Base-by-base conservation (phyloP, 805 yeast genomes). In the Monosporozyma aquatica region DNA sequence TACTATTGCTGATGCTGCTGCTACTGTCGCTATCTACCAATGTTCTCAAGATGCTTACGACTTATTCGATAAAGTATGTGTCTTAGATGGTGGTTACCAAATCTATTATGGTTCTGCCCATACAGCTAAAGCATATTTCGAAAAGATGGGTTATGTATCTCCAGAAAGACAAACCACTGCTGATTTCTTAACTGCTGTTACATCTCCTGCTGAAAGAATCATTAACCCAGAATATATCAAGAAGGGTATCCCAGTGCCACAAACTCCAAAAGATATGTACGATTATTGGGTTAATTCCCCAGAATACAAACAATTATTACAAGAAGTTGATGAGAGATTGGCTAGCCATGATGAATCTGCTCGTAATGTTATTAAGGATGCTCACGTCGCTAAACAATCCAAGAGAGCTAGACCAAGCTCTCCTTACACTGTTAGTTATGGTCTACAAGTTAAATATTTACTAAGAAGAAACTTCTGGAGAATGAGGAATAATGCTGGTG, bases 121-220 rank as follows among this genome's bases (percentile, higher is more conserved):
- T 2, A 59, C 66, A 32, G 86, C 82, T 8, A 74, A 73, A 48
- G 58, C 62, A 20, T 82, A 73, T 56, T 82, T 82, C 54, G 71
- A 70, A 48, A 65, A 67, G n/a, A 75, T 82, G 82, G 89, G 89
- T 14, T 82, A 67, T 52, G 59, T 65, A 29, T 76, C 80, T 47
- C 83, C 82, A 20, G 66, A 73, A 6, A 70, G 87, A 54, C 84
- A 78, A 63, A 71, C 82, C 3, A 76, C 85, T n/a, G 82, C 86
- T 10, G 87, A 81, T 54, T 81, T 79, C 57, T 62, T 80, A 52
- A 80, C 87, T 2, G 76, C 86, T 2, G 69, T 80, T 10, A 78
- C 87, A 6, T 82, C 78, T 56, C 84, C 86, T 9, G 64, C 65
- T 7, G 87, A 80, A 41, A 70, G 87, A 55, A 52, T 55, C n/a